These are phyloP conservation scores for Leptographium radiaticola DNA, from an alignment of 2,329 filamentous ascomycete genomes.

Conservation along the genomic window DNA sequence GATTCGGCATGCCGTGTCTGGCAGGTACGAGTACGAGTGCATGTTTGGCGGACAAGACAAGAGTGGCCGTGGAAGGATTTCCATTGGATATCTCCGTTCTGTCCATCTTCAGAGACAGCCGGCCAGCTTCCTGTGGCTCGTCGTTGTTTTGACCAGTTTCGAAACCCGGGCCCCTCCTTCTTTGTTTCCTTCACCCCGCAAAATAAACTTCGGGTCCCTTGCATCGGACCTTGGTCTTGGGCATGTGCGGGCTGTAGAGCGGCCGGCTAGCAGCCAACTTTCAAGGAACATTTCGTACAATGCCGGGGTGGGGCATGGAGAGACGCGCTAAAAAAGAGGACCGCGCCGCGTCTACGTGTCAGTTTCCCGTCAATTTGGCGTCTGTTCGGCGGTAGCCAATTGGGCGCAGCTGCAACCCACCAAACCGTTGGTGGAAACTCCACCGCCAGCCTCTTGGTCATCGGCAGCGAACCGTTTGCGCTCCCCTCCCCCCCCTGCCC, in stretches of 20 bases:
- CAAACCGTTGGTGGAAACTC: not conserved
- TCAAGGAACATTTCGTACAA: not conserved
- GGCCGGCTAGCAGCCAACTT: not conserved
- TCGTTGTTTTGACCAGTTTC: too few species aligned
- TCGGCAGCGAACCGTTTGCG: constrained; percentile 18
- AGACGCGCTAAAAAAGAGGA: constrained; percentile 3
- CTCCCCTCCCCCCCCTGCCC: constrained; percentile 1
- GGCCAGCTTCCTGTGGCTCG: too few species aligned
- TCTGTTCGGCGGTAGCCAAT: constrained; percentile 7
- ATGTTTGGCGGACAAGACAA: too few species aligned
- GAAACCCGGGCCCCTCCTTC: too few species aligned
- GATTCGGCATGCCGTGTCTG: too few species aligned
- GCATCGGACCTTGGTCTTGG: not conserved
- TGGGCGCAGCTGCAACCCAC: constrained; percentile 2
- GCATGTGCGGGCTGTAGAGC: not conserved
- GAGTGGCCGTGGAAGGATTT: too few species aligned
- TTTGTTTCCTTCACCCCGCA: not conserved
- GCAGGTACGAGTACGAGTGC: too few species aligned
- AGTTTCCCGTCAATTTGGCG: constrained; percentile 15
- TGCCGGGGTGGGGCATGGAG: not conserved
- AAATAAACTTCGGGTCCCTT: not conserved
- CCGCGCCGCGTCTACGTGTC: constrained; percentile 13
- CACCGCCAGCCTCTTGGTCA: constrained; percentile 5
- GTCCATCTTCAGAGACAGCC: too few species aligned
- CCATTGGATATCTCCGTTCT: too few species aligned